Base-by-base conservation (phyloP, 148 eudicot genomes). In the Arbutus unedo region DNA sequence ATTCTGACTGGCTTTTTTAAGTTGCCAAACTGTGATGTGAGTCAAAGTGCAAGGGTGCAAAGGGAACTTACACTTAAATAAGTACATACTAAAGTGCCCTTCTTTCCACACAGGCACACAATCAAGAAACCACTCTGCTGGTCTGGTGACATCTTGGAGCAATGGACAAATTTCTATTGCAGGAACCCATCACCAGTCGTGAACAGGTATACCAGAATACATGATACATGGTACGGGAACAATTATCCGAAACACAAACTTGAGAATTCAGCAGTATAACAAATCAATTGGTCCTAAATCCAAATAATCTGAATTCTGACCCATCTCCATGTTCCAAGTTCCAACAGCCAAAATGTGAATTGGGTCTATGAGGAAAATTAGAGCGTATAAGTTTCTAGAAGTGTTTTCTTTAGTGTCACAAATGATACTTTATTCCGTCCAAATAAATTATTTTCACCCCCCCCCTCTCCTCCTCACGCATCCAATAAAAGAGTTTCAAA, bases 1-100 rank as follows among this genome's bases (percentile, higher is more conserved):
- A 31, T 62, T 62, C 8, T 23, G 70, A 9, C 41, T 64, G 41
- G 70, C 41, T 9, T 62, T 62, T 9, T 64, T 9, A 64, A 60
- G 38, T 64, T n/a, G 41, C 4, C 41, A 25, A 64, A 64, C 41
- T 23, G 43, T 41, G 5, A 23, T 64, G 23, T 23, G 16, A 64
- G 8, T 64, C 15, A 0, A 64, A 64, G 70, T 64, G 70, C 70
- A 64, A 64, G 70, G 70, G 70, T 64, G 70, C 70, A 64, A 64
- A 64, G 70, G 41, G 41, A 64, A 64, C 10, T 23, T 64, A 3
- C 70, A 9, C 15, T 64, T 6, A 64, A 64, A 64, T 64, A 62
- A 62, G 68, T 5, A 23, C 8, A 21, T 4, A 13, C 23, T 48
- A 5, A 48, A 66, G 59, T 64, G 54, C 74, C 74, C 0, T 48